phyloP scores from a whole-genome alignment of 1,284 basidiomycete genomes.

The Moesziomyces parantarcticus region DNA sequence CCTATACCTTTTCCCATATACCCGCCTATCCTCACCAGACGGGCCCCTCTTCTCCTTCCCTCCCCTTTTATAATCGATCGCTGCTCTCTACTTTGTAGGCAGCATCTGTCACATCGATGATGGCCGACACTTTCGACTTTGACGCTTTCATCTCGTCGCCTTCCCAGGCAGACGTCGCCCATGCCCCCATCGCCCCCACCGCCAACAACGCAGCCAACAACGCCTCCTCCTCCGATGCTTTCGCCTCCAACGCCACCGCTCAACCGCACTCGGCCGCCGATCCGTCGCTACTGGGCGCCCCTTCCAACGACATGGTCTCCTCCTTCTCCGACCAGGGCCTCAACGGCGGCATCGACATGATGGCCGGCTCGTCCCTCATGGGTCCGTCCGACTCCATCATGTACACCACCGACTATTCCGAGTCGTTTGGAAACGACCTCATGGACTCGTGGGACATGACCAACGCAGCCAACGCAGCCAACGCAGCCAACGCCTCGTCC shows the following conservation, averaged over 20 bases:
- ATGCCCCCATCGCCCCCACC: conserved; percentile 3
- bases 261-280: neutral
- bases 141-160: conserved; percentile 56
- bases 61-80: conserved; percentile 1
- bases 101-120: conserved; percentile 22
- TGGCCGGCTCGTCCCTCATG: conserved; percentile 31
- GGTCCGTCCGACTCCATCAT: conserved; percentile 40
- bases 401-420: conserved; percentile 35
- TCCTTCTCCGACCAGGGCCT: conserved; percentile 42
- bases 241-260: conserved; percentile 9
- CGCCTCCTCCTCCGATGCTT: conserved; percentile 1
- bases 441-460: conserved; percentile 36
- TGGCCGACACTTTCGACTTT: conserved; percentile 53
- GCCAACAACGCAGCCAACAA: conserved; percentile 1
- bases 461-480: conserved; percentile 7
- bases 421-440: conserved; percentile 23
- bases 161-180: conserved; percentile 30
- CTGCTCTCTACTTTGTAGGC: conserved; percentile 7
- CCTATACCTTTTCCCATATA: conserved; percentile 19
- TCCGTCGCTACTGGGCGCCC: conserved; percentile 11
- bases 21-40: conserved; percentile 6
- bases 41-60: conserved; percentile 1
- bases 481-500: conserved; percentile 5
- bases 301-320: conserved; percentile 23
- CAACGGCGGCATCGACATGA: conserved; percentile 32